Conservation (phyloP, 31 red algal genomes). For the Odonthalia washingtoniensis region DNA sequence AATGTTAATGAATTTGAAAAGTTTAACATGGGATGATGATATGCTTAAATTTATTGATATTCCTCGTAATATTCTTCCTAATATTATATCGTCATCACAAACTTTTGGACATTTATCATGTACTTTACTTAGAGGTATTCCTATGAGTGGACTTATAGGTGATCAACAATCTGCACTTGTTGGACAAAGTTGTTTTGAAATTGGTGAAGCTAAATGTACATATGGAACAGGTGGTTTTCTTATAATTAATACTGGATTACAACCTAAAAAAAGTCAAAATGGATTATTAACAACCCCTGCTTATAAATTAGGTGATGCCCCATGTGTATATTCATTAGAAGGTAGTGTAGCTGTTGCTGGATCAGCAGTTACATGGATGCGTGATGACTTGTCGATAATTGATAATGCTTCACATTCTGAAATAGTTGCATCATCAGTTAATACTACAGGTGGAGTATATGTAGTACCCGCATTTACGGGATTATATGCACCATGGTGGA, state of each 20-base stretch:
- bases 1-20: slow-evolving; percentile 90
- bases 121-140: slow-evolving; percentile 63
- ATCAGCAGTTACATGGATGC: slow-evolving; percentile 81
- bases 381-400: slow-evolving; percentile 81
- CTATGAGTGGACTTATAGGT: slow-evolving; percentile 87
- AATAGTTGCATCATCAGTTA: slow-evolving; percentile 66
- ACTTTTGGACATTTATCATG: slow-evolving; percentile 59
- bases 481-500: slow-evolving; percentile 90
- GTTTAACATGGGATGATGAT: slow-evolving; percentile 70
- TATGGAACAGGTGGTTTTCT: slow-evolving; percentile 97
- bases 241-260: slow-evolving; percentile 84
- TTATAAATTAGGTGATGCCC: slow-evolving; percentile 70
- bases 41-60: slow-evolving; percentile 74
- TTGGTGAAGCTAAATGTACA: slow-evolving; percentile 84
- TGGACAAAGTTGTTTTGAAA: slow-evolving; percentile 80
- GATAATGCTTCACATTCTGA: slow-evolving; percentile 69
- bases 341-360: slow-evolving; percentile 88
- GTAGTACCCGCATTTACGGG: slow-evolving; percentile 93
- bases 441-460: slow-evolving; percentile 81
- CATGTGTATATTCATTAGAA: slow-evolving; percentile 82
- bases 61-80: slow-evolving; percentile 61
- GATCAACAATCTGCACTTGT: slow-evolving; percentile 96
- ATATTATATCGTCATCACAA: slow-evolving; percentile 77
- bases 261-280: slow-evolving; percentile 58
- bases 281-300: slow-evolving; percentile 86